Evolutionary conservation across 768 basidiomycete species (phyloP), one percentile per base, ranked within the genome.

Genomic region (Xerocomus spinulosus): DNA sequence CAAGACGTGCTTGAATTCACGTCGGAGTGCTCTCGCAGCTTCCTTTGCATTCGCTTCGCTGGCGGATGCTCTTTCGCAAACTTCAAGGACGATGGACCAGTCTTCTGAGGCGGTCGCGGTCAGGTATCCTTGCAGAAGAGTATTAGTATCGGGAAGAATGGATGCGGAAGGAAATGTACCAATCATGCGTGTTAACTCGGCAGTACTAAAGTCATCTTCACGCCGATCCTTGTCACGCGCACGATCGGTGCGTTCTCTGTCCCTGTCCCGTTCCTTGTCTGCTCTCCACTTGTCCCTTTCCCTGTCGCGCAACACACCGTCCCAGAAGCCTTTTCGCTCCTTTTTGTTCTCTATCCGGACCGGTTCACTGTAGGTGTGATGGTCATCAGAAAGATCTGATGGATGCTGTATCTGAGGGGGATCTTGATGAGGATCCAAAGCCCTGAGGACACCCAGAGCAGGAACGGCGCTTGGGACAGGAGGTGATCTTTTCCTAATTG

Each of bases 61-160:
- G 2, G 78, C 66, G 1, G 87, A 87, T 4, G 88, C 87, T 28
- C 87, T 74, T 45, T 95, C 92, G 58, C 88, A 92, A 14, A 93
- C 87, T 45, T 92, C 89, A 42, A 92, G 73, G 0, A 93, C 85
- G 25, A 91, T 75, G 0, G 76, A 66, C 84, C 87, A 90, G 60
- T 92, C 87, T 61, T 92, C 88, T 3, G 88, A 84, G 1, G 83
- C 75, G 0, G 85, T 88, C 0, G 85, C 86, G 2, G 86, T 85
- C 14, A 89, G 71, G 57, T 78, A 88, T 0, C 85, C 87, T 88
- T 38, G 12, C 5, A 8, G 21, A n/a, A 24, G 26, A 12, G 23
- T 1, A 33, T 54, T 17, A 54, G 41, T 13, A 28, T 28, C 12
- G 9, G 40, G 46, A 41, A 37, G 1, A 15, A 1, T 7, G 32